Conservation (phyloP, 768 basidiomycete genomes). For the Omphalotus guepiniiformis region DNA sequence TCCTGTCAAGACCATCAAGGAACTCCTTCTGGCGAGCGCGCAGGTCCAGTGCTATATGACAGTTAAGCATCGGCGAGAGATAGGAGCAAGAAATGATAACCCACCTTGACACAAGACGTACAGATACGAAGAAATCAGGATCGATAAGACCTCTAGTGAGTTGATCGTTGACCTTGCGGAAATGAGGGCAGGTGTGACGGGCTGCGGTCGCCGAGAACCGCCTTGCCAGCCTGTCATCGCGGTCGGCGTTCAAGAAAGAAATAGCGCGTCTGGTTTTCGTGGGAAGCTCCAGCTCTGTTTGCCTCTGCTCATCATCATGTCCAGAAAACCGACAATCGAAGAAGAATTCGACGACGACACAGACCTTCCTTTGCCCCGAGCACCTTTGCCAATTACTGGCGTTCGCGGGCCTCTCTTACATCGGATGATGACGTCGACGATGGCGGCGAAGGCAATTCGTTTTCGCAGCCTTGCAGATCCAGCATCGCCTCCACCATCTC, state of each 20-base stretch:
- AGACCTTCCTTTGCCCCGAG: slow-evolving; percentile 76
- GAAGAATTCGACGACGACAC: slow-evolving; percentile 94
- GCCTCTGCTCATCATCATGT: too few relatives aligned
- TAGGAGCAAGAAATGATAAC: neutral
- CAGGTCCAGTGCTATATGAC: slow-evolving; percentile 59
- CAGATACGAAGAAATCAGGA: slow-evolving; percentile 67
- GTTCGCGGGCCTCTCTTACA: slow-evolving; percentile 73
- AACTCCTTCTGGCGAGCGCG: slow-evolving; percentile 71
- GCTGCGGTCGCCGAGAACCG: too few relatives aligned
- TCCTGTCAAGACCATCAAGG: slow-evolving; percentile 35
- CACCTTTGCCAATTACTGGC: slow-evolving; percentile 62
- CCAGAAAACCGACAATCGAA: slow-evolving; percentile 64
- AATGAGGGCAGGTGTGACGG: slow-evolving; percentile 64
- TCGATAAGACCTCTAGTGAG: slow-evolving; percentile 63
- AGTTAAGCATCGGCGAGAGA: slow-evolving; percentile 8
- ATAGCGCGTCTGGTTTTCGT: too few relatives aligned
- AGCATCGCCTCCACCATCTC: slow-evolving; percentile 44
- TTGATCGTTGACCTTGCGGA: slow-evolving; percentile 71
- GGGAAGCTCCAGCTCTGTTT: too few relatives aligned
- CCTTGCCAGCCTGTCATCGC: too few relatives aligned
- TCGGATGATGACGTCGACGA: slow-evolving; percentile 47
- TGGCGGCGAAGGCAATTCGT: slow-evolving; percentile 29
- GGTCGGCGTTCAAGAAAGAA: too few relatives aligned
- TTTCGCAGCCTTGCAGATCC: slow-evolving; percentile 44
- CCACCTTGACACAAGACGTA: slow-evolving; percentile 66